Percentiles rank a stretch among this genome's conserved stretches.
phyloP scores from a whole-genome alignment of 257 asterid species.

The Orobanche coerulescens region DNA sequence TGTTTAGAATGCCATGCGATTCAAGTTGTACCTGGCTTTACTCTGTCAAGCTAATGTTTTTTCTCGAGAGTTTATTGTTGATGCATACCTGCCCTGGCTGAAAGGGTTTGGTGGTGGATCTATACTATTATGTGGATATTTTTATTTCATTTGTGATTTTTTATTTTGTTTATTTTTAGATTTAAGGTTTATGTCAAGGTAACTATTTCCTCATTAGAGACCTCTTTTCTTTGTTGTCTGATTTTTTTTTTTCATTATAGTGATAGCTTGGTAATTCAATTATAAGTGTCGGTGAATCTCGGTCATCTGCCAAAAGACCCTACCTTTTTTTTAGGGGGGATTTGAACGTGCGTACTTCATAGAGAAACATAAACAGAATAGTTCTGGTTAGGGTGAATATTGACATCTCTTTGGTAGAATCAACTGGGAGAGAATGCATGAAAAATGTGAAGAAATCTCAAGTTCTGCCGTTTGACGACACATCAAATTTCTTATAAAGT shows the following conservation, averaged over 20 bases:
- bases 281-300: background rate
- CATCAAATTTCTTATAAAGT: background rate
- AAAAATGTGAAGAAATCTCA: too few species aligned
- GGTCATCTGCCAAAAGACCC: background rate
- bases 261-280: background rate
- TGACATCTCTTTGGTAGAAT: too few species aligned
- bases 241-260: too few species aligned
- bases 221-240: too few species aligned
- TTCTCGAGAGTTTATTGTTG: background rate
- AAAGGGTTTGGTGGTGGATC: background rate
- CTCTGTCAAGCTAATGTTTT: background rate
- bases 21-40: background rate
- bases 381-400: too few species aligned
- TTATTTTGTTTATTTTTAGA: background rate
- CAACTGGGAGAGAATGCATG: too few species aligned
- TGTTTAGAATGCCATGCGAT: background rate
- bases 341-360: too few species aligned
- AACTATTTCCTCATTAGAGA: background rate
- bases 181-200: background rate
- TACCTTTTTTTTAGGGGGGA: background rate
- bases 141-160: background rate
- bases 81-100: background rate
- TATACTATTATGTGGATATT: background rate
- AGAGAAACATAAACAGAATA: too few species aligned
- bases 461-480: background rate